Base-by-base conservation (phyloP, 371 early-diverging fungal genomes). In the Coemansia sp. region DNA sequence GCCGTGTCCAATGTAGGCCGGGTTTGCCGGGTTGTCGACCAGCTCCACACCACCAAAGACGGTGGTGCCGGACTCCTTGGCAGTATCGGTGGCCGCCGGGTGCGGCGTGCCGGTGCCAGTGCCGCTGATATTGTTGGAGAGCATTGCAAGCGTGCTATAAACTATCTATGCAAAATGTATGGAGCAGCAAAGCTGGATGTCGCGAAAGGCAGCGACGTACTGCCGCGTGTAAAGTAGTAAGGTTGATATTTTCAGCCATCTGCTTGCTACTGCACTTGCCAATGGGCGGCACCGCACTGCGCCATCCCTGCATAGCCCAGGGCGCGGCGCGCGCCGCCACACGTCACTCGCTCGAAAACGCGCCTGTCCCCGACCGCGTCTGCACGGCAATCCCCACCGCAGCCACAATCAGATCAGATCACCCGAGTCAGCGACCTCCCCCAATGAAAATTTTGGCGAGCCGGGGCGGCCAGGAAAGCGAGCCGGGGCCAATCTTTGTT, bases 61-160 rank as follows among this genome's bases (percentile, higher is more conserved):
- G n/a, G 11, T 41, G n/a, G 42, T 41, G 10, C 42, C 14, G 13
- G 42, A 14, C 42, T 42, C 42, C 42, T 42, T 42, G 11, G 42
- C 42, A 42, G n/a, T 11, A 42, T 42, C 26, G 1, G 68, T 75
- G 13, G 75, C 75, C 13, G 75, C 75, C 16, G 75, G 75, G 38
- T 62, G 55, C 35, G 51, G 62, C 45, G 75, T 75, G 16, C 75
- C 75, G 2, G 62, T 66, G 41, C 75, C 75, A 5, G 75, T 75
- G 7, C 75, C 75, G 34, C 47, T 50, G 9, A 70, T 16, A 0
- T 55, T 59, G 35, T 11, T 50, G 50, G 39, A 16, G 47, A 7
- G 9, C 47, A 45, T 45, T 45, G 20, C 26, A 45, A n/a, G 20
- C n/a, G 20, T 45, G 20, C 8, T n/a, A 9, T 20, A 16, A 16